Conservation (phyloP, 371 early-diverging fungal species). For the Mortierella sp. region DNA sequence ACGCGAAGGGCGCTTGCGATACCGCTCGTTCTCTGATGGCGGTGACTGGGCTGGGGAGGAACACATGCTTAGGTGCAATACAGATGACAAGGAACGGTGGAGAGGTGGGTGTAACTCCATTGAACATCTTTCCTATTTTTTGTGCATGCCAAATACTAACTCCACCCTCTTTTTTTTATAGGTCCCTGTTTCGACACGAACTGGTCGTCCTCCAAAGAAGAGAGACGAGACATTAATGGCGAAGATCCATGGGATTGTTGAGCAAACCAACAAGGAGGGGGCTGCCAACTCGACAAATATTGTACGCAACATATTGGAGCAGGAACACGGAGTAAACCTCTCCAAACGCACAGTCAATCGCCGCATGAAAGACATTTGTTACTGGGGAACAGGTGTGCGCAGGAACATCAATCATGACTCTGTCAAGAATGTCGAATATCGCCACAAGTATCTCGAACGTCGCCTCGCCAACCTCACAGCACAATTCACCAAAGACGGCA, state of each 20-base stretch:
- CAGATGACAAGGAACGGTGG: not conserved
- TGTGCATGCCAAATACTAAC: not conserved
- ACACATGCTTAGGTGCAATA: not conserved
- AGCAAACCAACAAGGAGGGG: not conserved
- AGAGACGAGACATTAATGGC: not conserved
- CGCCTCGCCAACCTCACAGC: not conserved
- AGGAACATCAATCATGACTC: not conserved
- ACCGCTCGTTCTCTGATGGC: not conserved
- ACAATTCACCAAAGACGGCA: not conserved
- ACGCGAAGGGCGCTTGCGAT: not conserved
- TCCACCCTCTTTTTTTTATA: not conserved
- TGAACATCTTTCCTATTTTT: not conserved
- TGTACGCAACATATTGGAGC: not conserved
- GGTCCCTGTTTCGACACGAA: not conserved
- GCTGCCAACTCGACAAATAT: not conserved
- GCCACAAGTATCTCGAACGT: not conserved
- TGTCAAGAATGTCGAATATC: not conserved
- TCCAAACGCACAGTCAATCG: not conserved
- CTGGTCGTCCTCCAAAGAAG: not conserved
- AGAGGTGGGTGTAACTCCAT: not conserved
- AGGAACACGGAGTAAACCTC: not conserved
- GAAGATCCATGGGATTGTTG: not conserved
- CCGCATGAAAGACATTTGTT: not conserved
- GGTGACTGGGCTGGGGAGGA: not conserved
- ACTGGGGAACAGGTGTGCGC: slow-evolving; percentile 6